Evolutionary conservation across 192 early-diverging fungal genomes (phyloP).

Genomic region (Gryganskiella cystojenkinii): DNA sequence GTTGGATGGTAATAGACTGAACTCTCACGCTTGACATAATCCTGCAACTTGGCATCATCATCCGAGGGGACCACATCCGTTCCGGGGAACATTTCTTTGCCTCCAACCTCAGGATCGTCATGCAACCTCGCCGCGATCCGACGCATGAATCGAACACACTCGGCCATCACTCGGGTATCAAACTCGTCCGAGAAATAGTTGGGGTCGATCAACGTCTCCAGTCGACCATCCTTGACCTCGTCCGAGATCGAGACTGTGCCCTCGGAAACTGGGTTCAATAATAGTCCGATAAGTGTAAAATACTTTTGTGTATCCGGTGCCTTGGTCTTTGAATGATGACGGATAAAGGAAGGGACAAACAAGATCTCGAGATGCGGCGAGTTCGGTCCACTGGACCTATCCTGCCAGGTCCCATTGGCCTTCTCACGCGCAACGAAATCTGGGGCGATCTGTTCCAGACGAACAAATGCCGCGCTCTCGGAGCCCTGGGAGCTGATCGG

Average conservation of each 20-base stretch:
- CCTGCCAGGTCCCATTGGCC: constrained; percentile 45
- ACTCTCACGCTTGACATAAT: constrained; percentile 18
- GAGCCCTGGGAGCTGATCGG: constrained; percentile 11
- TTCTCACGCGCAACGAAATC: constrained; percentile 50
- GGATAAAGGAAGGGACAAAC: constrained; percentile 10
- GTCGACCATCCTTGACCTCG: constrained; percentile 16
- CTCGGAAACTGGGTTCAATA: constrained; percentile 35
- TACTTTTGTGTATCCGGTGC: constrained; percentile 22
- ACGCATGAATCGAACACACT: constrained; percentile 24
- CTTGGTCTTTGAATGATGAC: background rate
- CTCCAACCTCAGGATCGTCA: constrained; percentile 23
- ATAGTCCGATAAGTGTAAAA: constrained; percentile 16
- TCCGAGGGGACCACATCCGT: constrained; percentile 20
- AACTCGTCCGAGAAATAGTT: constrained; percentile 40
- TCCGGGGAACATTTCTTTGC: constrained; percentile 23
- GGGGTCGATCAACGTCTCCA: constrained; percentile 39
- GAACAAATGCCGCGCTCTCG: constrained; percentile 27
- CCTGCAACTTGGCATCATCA: constrained; percentile 28
- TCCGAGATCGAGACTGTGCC: constrained; percentile 38
- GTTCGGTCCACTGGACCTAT: constrained; percentile 28
- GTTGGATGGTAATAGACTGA: constrained; percentile 38
- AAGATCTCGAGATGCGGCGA: constrained; percentile 42
- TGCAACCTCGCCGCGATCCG: constrained; percentile 17
- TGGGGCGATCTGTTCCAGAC: constrained; percentile 38
- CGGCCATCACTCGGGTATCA: constrained; percentile 33